Percentiles rank a stretch among this genome's conserved stretches.
These are phyloP conservation scores for Dictyostelium citrinum DNA, from an alignment of 78 protist species.

Conservation along the genomic window DNA sequence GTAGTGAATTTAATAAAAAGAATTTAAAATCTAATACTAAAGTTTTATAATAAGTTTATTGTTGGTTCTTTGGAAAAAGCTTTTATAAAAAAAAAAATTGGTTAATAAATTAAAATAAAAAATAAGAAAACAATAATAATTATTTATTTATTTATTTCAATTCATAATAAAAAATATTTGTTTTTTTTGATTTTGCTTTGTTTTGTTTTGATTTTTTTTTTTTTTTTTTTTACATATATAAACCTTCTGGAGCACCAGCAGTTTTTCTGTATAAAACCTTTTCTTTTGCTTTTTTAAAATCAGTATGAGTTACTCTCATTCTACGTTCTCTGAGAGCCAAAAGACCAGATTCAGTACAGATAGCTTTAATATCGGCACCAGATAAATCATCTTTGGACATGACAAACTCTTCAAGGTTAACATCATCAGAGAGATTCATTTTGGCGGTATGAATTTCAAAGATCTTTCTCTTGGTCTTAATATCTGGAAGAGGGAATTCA, in stretches of 20 bases:
- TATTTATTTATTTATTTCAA: too few relatives aligned
- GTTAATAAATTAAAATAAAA: too few relatives aligned
- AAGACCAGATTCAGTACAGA: slow-evolving; percentile 99
- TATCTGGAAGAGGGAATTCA: slow-evolving; percentile 99
- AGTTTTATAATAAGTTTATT: too few relatives aligned
- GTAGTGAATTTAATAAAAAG: too few relatives aligned
- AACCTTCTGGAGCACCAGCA: slow-evolving; percentile 64
- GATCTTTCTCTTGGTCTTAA: slow-evolving; percentile 92
- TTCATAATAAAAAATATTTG: not conserved
- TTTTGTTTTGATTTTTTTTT: slow-evolving; percentile 1
- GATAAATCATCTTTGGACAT: slow-evolving; percentile 98
- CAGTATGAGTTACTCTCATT: slow-evolving; percentile 97
- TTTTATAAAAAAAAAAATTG: too few relatives aligned
- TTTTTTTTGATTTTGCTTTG: not conserved
- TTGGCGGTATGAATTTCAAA: slow-evolving; percentile 95
- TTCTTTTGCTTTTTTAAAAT: slow-evolving; percentile 98
- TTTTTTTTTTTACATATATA: slow-evolving; percentile 51
- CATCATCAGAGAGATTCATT: slow-evolving; percentile 98
- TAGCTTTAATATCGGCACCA: slow-evolving; percentile 99
- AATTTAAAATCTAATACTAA: too few relatives aligned
- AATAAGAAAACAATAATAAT: too few relatives aligned
- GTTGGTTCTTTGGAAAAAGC: too few relatives aligned
- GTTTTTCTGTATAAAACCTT: slow-evolving; percentile 97
- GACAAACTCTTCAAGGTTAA: slow-evolving; percentile 96
- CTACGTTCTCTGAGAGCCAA: slow-evolving; percentile 99